These are phyloP conservation scores for Aspergillus felis DNA, from an alignment of 2,329 filamentous ascomycete genomes.

Conservation along the genomic window DNA sequence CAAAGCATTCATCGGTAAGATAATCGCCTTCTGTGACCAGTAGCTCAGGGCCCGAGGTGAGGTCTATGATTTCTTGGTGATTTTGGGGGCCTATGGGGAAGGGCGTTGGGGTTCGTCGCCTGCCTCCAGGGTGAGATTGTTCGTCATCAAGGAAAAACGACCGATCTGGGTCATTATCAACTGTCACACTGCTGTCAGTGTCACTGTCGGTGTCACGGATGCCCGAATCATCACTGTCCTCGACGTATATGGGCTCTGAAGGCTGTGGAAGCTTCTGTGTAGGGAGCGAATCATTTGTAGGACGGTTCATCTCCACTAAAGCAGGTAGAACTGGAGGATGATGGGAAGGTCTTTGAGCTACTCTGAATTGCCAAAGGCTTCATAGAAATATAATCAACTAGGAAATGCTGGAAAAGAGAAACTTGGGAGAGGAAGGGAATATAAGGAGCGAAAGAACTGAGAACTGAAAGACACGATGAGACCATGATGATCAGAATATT, in stretches of 20 bases:
- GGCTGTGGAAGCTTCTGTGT: not conserved
- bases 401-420: not conserved
- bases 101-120: not conserved
- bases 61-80: constrained; percentile 9
- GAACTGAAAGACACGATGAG: not conserved
- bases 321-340: not conserved
- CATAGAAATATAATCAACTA: not conserved
- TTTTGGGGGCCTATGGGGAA: not conserved
- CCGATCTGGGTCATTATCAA: constrained; percentile 13
- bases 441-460: not conserved
- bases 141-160: constrained; percentile 5
- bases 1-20: constrained; percentile 23
- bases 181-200: constrained; percentile 6
- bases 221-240: not conserved
- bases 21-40: constrained; percentile 20
- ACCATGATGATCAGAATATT: not conserved
- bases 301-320: not conserved
- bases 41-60: not conserved
- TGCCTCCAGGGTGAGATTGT: not conserved
- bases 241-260: not conserved
- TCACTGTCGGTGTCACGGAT: constrained; percentile 1
- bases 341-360: not conserved
- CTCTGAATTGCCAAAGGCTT: not conserved
- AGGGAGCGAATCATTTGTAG: not conserved
- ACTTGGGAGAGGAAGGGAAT: not conserved